Conservation (phyloP, 1,284 basidiomycete species). For the Exsudoporus floridanus region DNA sequence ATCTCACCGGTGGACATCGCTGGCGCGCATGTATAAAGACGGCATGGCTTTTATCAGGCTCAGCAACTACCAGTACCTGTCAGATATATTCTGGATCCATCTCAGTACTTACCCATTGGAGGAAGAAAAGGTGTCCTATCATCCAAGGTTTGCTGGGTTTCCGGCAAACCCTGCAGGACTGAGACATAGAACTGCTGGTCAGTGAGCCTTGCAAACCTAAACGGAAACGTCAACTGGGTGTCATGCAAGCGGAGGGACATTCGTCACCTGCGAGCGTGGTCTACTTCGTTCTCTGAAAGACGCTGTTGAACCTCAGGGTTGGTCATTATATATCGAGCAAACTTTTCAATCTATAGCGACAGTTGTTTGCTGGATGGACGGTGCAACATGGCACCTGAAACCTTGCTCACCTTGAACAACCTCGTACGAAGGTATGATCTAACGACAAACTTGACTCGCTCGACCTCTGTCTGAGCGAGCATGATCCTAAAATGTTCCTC, state of each 20-base stretch:
- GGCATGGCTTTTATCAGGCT: slow-evolving; percentile 70
- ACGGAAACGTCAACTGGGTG: not conserved
- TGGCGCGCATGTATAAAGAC: slow-evolving; percentile 79
- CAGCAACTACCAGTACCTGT: slow-evolving; percentile 52
- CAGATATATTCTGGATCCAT: slow-evolving; percentile 6
- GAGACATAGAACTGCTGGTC: slow-evolving; percentile 73
- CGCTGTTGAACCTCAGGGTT: slow-evolving; percentile 68
- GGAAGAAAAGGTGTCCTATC: slow-evolving; percentile 70
- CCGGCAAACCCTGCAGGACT: slow-evolving; percentile 78
- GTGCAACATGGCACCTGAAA: not conserved
- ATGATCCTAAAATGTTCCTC: slow-evolving; percentile 90
- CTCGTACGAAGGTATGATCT: slow-evolving; percentile 85
- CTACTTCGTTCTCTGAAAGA: slow-evolving; percentile 76
- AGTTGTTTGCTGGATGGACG: not conserved
- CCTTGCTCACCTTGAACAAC: slow-evolving; percentile 67
- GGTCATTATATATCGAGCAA: slow-evolving; percentile 71
- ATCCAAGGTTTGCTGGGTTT: slow-evolving; percentile 69
- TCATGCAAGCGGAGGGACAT: not conserved
- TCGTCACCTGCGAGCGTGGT: slow-evolving; percentile 69
- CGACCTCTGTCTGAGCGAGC: slow-evolving; percentile 90
- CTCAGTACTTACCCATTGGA: slow-evolving; percentile 66
- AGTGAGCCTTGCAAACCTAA: slow-evolving; percentile 69
- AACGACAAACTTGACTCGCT: slow-evolving; percentile 87
- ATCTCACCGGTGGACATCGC: slow-evolving; percentile 64
- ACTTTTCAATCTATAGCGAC: slow-evolving; percentile 75